phyloP scores from a whole-genome alignment of 2,329 filamentous ascomycete genomes.

The Talaromyces rugulosus region DNA sequence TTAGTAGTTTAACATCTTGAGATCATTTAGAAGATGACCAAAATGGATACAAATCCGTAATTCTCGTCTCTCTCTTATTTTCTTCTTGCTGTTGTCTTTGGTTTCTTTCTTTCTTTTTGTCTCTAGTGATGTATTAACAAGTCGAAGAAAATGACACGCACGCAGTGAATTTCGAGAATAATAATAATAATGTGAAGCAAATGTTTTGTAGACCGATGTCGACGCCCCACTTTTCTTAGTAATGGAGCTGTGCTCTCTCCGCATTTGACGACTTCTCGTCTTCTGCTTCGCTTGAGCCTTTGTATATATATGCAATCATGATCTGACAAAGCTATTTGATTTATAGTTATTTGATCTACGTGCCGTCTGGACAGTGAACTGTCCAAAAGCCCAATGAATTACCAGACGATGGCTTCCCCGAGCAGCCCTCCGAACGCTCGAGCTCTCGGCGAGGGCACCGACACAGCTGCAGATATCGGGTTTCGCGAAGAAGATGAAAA shows the following conservation, averaged over 20 bases:
- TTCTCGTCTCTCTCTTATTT: too few relatives aligned
- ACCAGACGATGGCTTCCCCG: constrained; percentile 23
- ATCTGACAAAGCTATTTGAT: background rate
- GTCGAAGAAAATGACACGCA: too few relatives aligned
- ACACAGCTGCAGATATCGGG: constrained; percentile 6
- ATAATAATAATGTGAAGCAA: too few relatives aligned
- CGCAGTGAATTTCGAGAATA: too few relatives aligned
- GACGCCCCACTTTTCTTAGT: constrained; percentile 1
- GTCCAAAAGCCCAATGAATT: constrained; percentile 26
- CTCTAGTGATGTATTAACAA: too few relatives aligned
- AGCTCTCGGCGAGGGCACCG: constrained; percentile 2
- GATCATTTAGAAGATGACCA: too few relatives aligned
- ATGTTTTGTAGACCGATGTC: background rate
- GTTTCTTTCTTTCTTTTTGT: too few relatives aligned
- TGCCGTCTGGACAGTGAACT: background rate
- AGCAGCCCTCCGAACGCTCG: constrained; percentile 4
- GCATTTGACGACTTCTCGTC: background rate
- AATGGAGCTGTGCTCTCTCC: constrained; percentile 1
- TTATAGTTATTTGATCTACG: background rate
- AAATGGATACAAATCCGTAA: too few relatives aligned
- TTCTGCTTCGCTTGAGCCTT: background rate
- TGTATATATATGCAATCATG: background rate
- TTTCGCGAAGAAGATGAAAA: background rate
- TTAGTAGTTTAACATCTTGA: too few relatives aligned
- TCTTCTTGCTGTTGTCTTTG: too few relatives aligned